A percentile compares a stretch with the other conserved stretches of the same genome.
Conservation (phyloP, 192 early-diverging fungal genomes). For the Phlyctochytrium planicorne region DNA sequence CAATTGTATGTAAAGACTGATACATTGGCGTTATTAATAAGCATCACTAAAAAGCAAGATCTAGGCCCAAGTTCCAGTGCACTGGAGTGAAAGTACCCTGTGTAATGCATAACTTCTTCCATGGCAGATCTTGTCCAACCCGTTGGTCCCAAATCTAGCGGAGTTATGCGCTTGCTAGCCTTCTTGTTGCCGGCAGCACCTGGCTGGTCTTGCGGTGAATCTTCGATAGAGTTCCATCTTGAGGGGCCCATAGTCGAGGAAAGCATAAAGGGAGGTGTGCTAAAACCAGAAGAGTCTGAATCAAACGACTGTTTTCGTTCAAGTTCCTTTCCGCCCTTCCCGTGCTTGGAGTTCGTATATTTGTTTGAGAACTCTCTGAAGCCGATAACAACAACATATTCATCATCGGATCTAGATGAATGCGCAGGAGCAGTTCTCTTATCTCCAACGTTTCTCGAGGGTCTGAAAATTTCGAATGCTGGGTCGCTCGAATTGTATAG, state of each 20-base stretch:
- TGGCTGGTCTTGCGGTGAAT: too few species aligned
- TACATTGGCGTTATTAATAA: constrained; percentile 29
- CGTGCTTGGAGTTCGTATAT: constrained; percentile 15
- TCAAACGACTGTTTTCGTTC: constrained; percentile 25
- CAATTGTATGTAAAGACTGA: constrained; percentile 44
- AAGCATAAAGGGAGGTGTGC: background rate
- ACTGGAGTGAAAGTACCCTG: constrained; percentile 28
- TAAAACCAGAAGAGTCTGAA: constrained; percentile 12
- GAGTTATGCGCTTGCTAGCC: background rate
- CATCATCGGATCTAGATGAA: background rate
- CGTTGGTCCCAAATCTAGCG: background rate
- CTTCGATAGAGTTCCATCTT: background rate
- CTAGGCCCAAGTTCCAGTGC: constrained; percentile 28
- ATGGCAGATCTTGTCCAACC: constrained; percentile 13
- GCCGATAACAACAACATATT: constrained; percentile 21
- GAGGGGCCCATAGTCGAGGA: background rate
- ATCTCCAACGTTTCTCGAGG: background rate
- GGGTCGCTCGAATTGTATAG: background rate
- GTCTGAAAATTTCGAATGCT: background rate
- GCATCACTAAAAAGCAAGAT: constrained; percentile 39
- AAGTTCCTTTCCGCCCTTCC: background rate
- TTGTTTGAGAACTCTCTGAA: constrained; percentile 8
- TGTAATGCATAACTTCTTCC: constrained; percentile 34
- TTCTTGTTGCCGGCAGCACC: constrained; percentile 7
- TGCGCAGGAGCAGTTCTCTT: background rate